Evolutionary conservation across 179 eudicot genomes (phyloP).

Genomic region (Heliamphora pulchella): DNA sequence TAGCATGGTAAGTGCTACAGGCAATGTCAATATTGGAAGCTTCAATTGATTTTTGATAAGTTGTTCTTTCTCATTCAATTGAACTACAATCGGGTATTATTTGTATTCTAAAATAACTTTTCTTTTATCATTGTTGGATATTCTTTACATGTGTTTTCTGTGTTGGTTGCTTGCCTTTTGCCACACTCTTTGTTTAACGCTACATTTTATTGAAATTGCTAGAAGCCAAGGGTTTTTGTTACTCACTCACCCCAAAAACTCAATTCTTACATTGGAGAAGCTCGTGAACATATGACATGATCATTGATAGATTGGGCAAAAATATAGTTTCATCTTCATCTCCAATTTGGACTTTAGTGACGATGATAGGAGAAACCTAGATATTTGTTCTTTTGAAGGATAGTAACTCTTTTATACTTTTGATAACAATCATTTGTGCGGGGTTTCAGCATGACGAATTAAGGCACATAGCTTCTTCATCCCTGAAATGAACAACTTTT

Average conservation of each 20-base stretch:
- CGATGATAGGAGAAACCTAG: background rate
- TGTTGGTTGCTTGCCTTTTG: background rate
- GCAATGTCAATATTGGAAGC: too few relatives aligned
- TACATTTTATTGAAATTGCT: background rate
- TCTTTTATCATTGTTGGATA: background rate
- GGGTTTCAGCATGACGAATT: background rate
- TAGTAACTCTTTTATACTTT: background rate
- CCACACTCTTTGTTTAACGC: background rate
- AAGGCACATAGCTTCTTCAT: background rate
- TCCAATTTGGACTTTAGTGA: background rate
- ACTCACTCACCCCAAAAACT: background rate
- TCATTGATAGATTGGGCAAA: background rate
- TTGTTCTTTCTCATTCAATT: background rate
- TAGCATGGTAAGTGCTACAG: too few relatives aligned
- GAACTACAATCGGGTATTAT: background rate
- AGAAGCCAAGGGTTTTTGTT: background rate
- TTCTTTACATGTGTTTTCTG: background rate
- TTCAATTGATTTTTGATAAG: background rate
- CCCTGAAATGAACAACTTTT: background rate
- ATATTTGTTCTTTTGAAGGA: background rate
- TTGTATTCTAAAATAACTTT: too few relatives aligned
- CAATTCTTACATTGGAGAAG: background rate
- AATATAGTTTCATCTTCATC: background rate
- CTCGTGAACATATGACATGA: background rate
- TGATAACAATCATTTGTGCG: background rate